Evolutionary conservation across 345 rosid genomes (phyloP), one percentile per base, ranked within the genome.

Genomic region (Syzygium jambos): DNA sequence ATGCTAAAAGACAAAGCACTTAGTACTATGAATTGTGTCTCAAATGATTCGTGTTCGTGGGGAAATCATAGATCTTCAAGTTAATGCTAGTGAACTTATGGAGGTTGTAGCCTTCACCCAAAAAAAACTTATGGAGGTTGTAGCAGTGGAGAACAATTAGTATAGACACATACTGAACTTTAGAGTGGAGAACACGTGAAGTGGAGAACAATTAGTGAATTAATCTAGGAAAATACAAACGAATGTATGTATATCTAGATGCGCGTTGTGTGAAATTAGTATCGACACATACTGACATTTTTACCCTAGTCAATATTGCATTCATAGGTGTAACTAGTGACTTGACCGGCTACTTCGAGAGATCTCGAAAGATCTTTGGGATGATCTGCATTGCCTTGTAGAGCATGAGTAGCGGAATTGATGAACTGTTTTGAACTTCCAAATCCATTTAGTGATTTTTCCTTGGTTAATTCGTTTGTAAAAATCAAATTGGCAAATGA

Each of bases 271-370:
- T 11, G 30, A 59, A 59, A 11, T 59, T 7, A 17, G 1, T 7
- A 13, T 78, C 11, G 51, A 9, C 12, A 17, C 22, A 21, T 5
- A 23, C 87, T 89, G 34, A 95, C 98, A 85, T 92, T 89, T 86
- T 88, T 88, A 34, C 97, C 97, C 97, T 96, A 95, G 34, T 85
- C 10, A 0, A 93, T 93, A 51, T 90, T 89, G 86, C 85, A 27
- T 52, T 95, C 99, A 3, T 93, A 95, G 25, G 53, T 51, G 84
- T 91, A 93, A 21, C 83, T 23, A 4, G 94, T 93, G 9, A 95
- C 94, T 54, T 90, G 84, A 41, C 51, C 43, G 7, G 95, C 95
- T 23, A 89, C 91, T 78, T 94, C 88, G 8, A 86, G 85, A 51
- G 88, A 86, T 23, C 25, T 86, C 1, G 27, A 53, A 25, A 86